A percentile compares a stretch with the other conserved stretches of the same genome.
Conservation (phyloP, 331 rosid species). For the Spiraea crenata region DNA sequence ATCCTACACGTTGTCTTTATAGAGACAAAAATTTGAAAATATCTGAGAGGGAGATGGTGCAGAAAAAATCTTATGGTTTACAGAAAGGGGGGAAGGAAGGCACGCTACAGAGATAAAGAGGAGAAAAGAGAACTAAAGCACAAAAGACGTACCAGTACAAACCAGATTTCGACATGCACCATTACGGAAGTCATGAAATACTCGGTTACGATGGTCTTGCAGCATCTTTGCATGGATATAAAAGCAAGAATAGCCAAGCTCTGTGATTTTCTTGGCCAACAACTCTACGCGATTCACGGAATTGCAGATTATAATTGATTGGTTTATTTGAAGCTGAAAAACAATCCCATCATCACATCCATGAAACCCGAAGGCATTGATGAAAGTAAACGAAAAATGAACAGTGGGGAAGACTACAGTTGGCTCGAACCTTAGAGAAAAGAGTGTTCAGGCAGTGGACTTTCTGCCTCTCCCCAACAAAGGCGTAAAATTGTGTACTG, state of each 20-base stretch:
- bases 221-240: too few relatives aligned
- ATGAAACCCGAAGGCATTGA: not conserved
- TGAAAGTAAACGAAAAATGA: not conserved
- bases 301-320: too few relatives aligned
- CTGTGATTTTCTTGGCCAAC: too few relatives aligned
- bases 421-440: constrained; percentile 80
- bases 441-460: constrained; percentile 97
- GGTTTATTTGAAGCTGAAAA: too few relatives aligned
- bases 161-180: constrained; percentile 97
- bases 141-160: constrained; percentile 71
- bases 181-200: too few relatives aligned
- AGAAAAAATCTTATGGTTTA: not conserved
- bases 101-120: not conserved
- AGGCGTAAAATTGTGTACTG: constrained; percentile 93
- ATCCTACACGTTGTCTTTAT: not conserved
- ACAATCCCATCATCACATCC: too few relatives aligned
- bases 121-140: not conserved
- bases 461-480: constrained; percentile 97
- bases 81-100: not conserved
- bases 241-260: too few relatives aligned
- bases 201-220: too few relatives aligned
- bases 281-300: too few relatives aligned
- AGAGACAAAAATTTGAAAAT: not conserved
- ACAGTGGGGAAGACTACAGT: not conserved
- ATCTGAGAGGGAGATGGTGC: not conserved